Evolutionary conservation across 148 eudicot species (phyloP).

Genomic region (Cornus florida): DNA sequence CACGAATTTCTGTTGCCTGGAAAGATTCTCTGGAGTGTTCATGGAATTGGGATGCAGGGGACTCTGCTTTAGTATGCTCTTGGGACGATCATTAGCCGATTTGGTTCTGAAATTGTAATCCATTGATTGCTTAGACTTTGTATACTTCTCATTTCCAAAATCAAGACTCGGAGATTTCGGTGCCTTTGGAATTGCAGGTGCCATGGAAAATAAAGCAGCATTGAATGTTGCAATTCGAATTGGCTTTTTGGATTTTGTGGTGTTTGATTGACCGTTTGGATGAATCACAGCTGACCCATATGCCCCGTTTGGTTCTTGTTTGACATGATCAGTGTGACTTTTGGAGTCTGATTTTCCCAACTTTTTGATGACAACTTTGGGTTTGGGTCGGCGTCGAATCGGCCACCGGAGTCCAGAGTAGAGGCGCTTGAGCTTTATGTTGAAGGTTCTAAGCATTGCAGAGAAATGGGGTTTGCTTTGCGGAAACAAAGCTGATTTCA

Average conservation of each 20-base stretch:
- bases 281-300: slow-evolving; percentile 49
- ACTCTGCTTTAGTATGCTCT: slow-evolving; percentile 74
- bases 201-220: slow-evolving; percentile 95
- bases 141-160: slow-evolving; percentile 8
- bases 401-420: slow-evolving; percentile 56
- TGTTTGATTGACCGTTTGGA: slow-evolving; percentile 39
- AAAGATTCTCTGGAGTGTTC: slow-evolving; percentile 5
- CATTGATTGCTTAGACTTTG: not conserved
- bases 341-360: slow-evolving; percentile 41
- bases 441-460: slow-evolving; percentile 55
- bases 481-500: not conserved
- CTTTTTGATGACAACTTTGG: slow-evolving; percentile 47
- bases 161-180: slow-evolving; percentile 10
- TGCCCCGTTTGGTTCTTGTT: slow-evolving; percentile 8
- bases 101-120: slow-evolving; percentile 18
- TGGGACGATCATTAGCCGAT: slow-evolving; percentile 53
- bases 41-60: slow-evolving; percentile 45
- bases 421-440: slow-evolving; percentile 61
- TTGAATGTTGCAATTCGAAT: slow-evolving; percentile 85
- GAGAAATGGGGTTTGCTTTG: not conserved
- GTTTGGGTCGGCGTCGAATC: slow-evolving; percentile 40
- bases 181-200: slow-evolving; percentile 54
- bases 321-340: not conserved
- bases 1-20: slow-evolving; percentile 37
- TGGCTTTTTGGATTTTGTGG: slow-evolving; percentile 15